Percentiles rank a stretch among this genome's conserved stretches.
Conservation (phyloP, 208 protist species). For the Trypanosoma avium region DNA sequence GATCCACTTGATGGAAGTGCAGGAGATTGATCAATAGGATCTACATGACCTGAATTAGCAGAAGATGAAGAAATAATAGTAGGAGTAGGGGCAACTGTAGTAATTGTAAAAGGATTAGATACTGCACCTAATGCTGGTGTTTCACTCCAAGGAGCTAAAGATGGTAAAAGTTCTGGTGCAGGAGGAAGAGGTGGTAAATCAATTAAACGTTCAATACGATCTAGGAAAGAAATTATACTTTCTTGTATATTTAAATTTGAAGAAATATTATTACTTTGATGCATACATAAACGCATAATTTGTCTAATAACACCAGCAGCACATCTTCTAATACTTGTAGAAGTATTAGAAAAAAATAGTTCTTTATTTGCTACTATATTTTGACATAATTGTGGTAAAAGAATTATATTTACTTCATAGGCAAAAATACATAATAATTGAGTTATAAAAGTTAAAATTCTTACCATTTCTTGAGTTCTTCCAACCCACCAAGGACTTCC, state of each 20-base stretch:
- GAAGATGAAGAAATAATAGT: neutral
- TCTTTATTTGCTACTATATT: slow-evolving; percentile 21
- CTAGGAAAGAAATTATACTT: slow-evolving; percentile 7
- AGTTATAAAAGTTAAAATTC: slow-evolving; percentile 10
- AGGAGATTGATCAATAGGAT: neutral
- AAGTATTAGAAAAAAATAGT: slow-evolving; percentile 25
- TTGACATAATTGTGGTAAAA: slow-evolving; percentile 31
- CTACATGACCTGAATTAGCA: neutral
- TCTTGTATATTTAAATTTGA: neutral
- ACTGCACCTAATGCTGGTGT: slow-evolving; percentile 12
- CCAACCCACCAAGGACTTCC: neutral
- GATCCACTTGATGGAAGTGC: neutral
- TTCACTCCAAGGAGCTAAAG: slow-evolving; percentile 17
- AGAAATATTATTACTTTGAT: slow-evolving; percentile 27
- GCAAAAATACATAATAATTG: slow-evolving; percentile 15
- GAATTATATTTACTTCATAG: slow-evolving; percentile 16
- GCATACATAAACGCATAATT: slow-evolving; percentile 23
- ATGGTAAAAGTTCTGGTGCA: neutral
- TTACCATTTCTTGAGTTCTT: slow-evolving; percentile 15
- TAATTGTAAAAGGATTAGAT: neutral
- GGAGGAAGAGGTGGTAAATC: slow-evolving; percentile 14
- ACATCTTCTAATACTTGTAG: slow-evolving; percentile 8
- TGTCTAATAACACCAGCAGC: slow-evolving; percentile 19
- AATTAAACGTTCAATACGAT: neutral
- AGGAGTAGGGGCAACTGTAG: neutral